Evolutionary conservation across 331 rosid species (phyloP).

Genomic region (Malus hybrid): DNA sequence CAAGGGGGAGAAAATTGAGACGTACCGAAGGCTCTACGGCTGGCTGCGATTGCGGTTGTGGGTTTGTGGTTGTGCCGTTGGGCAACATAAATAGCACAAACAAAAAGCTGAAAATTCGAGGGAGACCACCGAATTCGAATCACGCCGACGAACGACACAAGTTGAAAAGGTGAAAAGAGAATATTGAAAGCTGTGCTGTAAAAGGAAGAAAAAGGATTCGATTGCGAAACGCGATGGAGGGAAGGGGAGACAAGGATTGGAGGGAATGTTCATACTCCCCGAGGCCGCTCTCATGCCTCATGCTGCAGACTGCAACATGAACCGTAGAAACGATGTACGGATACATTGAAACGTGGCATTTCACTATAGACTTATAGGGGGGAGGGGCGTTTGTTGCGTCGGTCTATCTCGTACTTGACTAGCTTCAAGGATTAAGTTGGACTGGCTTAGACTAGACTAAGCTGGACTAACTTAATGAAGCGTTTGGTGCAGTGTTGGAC

Average conservation of each 20-base stretch:
- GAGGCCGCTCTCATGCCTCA: too few species aligned
- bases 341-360: too few species aligned
- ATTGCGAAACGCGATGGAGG: background rate
- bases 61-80: background rate
- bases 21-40: background rate
- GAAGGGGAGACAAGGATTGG: background rate
- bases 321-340: too few species aligned
- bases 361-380: too few species aligned
- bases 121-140: slow-evolving; percentile 25
- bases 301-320: too few species aligned
- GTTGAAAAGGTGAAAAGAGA: background rate
- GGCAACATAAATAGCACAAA: background rate
- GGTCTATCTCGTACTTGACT: too few species aligned
- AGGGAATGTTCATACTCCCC: slow-evolving; percentile 10
- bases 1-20: background rate
- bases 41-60: background rate
- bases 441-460: too few species aligned
- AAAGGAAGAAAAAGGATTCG: background rate
- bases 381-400: too few species aligned
- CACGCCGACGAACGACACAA: background rate
- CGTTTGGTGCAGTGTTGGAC: too few species aligned
- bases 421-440: too few species aligned
- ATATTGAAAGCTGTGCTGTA: background rate
- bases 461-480: too few species aligned
- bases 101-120: slow-evolving; percentile 6